Evolutionary conservation across 306 rosid species (phyloP).

Genomic region (Glycine soja): DNA sequence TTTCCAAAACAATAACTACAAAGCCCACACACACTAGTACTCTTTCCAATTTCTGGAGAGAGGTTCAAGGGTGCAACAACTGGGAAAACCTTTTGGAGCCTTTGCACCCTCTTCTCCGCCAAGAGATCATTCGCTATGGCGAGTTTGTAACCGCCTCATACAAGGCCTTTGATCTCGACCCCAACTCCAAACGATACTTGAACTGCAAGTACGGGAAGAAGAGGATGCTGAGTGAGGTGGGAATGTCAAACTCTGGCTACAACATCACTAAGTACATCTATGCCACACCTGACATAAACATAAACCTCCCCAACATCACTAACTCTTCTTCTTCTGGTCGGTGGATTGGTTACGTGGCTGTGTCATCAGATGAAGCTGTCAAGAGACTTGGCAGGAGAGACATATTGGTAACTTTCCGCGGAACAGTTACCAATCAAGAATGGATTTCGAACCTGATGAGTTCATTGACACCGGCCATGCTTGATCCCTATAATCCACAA

Average conservation of each 20-base stretch:
- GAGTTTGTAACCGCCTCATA: constrained; percentile 77
- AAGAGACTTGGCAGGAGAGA: constrained; percentile 76
- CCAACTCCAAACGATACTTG: constrained; percentile 75
- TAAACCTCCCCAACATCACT: constrained; percentile 56
- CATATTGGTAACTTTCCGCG: constrained; percentile 71
- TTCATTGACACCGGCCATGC: constrained; percentile 71
- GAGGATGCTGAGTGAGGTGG: constrained; percentile 66
- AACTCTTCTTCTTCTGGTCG: constrained; percentile 55
- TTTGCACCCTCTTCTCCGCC: constrained; percentile 80
- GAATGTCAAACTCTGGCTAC: constrained; percentile 70
- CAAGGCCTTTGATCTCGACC: constrained; percentile 86
- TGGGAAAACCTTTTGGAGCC: constrained; percentile 87
- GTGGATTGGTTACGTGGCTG: constrained; percentile 90
- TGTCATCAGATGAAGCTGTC: constrained; percentile 57
- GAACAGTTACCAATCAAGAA: constrained; percentile 76
- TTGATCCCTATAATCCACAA: constrained; percentile 68
- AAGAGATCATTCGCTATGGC: constrained; percentile 80
- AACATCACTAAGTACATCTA: constrained; percentile 87
- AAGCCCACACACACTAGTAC: no score
- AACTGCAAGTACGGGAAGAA: constrained; percentile 81
- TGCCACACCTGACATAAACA: constrained; percentile 75
- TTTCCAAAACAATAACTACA: no score
- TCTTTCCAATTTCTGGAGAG: constrained; percentile 64
- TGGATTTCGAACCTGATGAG: constrained; percentile 93
- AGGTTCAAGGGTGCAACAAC: constrained; percentile 77